phyloP scores from a whole-genome alignment of 2,329 filamentous ascomycete genomes.

The Cladosporium austrohemisphaericum region DNA sequence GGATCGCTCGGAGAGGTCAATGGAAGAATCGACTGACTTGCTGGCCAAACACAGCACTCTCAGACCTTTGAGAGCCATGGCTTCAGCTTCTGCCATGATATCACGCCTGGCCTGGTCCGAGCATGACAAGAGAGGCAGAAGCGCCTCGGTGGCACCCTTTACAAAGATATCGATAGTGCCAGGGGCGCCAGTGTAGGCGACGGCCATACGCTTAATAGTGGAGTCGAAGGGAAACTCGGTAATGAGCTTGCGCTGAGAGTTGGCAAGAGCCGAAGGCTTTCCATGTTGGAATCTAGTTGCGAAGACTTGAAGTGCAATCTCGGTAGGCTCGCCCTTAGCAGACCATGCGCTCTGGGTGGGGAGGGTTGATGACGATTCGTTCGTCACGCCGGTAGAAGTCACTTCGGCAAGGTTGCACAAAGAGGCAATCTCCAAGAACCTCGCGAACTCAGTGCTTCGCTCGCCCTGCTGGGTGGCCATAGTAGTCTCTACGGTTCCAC shows the following conservation, averaged over 20 bases:
- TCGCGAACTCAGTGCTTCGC: conserved; percentile 33
- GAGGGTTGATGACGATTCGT: conserved; percentile 17
- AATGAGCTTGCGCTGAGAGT: conserved; percentile 17
- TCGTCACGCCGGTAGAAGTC: conserved; percentile 43
- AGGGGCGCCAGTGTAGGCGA: conserved; percentile 24
- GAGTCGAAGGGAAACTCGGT: conserved; percentile 34
- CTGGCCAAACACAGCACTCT: conserved; percentile 32
- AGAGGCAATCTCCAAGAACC: conserved; percentile 54
- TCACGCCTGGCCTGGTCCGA: conserved; percentile 20
- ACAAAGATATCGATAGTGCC: conserved; percentile 26
- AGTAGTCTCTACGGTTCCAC: conserved; percentile 43
- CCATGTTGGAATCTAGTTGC: conserved; percentile 54
- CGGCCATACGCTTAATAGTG: conserved; percentile 33
- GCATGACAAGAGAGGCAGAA: conserved; percentile 29
- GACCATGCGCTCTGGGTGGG: conserved; percentile 54
- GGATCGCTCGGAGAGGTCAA: conserved; percentile 20
- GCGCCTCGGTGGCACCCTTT: conserved; percentile 33
- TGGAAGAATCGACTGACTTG: conserved; percentile 16
- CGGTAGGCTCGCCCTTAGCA: conserved; percentile 61
- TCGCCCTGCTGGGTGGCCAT: conserved; percentile 45
- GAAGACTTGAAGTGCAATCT: conserved; percentile 70
- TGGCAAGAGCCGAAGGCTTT: conserved; percentile 14
- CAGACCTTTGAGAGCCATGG: conserved; percentile 31
- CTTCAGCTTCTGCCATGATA: conserved; percentile 28
- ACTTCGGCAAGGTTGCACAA: conserved; percentile 61